A percentile compares a stretch with the other conserved stretches of the same genome.
phyloP scores from a whole-genome alignment of 1,284 basidiomycete genomes.

The Trametes hirsuta region DNA sequence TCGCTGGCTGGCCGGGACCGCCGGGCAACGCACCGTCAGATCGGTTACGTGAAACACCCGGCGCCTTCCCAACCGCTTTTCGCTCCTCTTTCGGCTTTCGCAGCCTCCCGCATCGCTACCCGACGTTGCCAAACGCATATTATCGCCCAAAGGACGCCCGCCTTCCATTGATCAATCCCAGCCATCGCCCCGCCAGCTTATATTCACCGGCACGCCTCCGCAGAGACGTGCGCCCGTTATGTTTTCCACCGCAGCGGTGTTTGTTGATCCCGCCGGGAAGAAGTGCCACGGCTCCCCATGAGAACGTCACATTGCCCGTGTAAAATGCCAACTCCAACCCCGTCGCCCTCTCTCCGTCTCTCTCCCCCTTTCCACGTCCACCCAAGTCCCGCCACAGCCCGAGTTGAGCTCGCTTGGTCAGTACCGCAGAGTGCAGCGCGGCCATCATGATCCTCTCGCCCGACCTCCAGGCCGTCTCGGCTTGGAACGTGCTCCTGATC shows the following conservation, averaged over 20 bases:
- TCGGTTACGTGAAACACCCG: constrained; percentile 3
- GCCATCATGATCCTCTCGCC: constrained; percentile 13
- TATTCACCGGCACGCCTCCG: too few species aligned
- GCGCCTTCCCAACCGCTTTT: background rate
- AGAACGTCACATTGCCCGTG: too few species aligned
- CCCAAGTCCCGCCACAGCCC: background rate
- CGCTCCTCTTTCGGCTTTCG: background rate
- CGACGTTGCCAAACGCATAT: too few species aligned
- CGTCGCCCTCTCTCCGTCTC: background rate
- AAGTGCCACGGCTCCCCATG: too few species aligned
- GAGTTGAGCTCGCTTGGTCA: background rate
- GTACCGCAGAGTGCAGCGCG: background rate
- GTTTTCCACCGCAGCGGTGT: too few species aligned
- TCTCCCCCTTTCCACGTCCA: background rate
- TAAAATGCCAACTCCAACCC: too few species aligned
- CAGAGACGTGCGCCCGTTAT: too few species aligned
- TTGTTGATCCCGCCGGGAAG: too few species aligned
- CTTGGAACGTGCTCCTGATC: constrained; percentile 8
- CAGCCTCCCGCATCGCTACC: too few species aligned
- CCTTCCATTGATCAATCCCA: too few species aligned
- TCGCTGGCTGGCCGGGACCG: background rate
- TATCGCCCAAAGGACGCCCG: too few species aligned
- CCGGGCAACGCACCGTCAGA: background rate
- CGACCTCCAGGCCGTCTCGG: constrained; percentile 4
- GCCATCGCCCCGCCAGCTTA: too few species aligned